phyloP scores from a whole-genome alignment of 108 stramenopile species.

The Craspedostauros australis region DNA sequence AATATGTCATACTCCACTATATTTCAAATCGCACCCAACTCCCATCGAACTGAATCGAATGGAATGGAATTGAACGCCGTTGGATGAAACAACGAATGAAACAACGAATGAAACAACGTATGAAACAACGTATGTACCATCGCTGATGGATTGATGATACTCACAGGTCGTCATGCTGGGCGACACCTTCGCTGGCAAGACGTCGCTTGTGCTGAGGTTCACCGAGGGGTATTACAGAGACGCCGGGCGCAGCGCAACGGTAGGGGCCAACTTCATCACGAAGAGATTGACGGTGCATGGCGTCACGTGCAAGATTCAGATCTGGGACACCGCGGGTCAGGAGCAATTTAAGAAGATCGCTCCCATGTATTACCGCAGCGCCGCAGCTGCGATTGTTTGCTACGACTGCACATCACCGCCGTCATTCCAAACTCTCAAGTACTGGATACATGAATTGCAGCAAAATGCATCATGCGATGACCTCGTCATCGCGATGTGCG shows the following conservation, averaged over 20 bases:
- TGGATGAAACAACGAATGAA: too few species aligned
- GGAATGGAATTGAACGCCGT: too few species aligned
- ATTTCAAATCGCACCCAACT: too few species aligned
- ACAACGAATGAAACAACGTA: too few species aligned
- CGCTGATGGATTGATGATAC: too few species aligned
- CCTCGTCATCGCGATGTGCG: conserved; percentile 66
- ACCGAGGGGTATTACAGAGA: conserved; percentile 78
- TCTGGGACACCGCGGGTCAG: conserved; percentile 86
- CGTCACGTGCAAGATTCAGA: conserved; percentile 67
- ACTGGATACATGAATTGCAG: conserved; percentile 60
- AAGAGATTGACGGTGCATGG: conserved; percentile 57
- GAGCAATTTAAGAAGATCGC: conserved; percentile 52
- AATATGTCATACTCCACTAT: too few species aligned
- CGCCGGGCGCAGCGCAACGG: conserved; percentile 42
- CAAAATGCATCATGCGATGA: conserved; percentile 18
- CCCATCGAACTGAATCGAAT: too few species aligned
- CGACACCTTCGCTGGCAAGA: conserved; percentile 76
- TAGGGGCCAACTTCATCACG: conserved; percentile 75
- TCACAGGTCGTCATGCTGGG: conserved; percentile 82
- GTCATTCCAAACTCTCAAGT: conserved; percentile 52
- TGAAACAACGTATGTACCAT: too few species aligned
- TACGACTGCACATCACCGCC: conserved; percentile 55
- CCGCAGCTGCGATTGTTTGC: conserved; percentile 71
- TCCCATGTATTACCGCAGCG: conserved; percentile 63
- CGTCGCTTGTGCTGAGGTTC: conserved; percentile 76